Percentiles rank a stretch among this genome's conserved stretches.
Evolutionary conservation across 768 basidiomycete genomes (phyloP).

Genomic region (Macrolepiota albuminosa): DNA sequence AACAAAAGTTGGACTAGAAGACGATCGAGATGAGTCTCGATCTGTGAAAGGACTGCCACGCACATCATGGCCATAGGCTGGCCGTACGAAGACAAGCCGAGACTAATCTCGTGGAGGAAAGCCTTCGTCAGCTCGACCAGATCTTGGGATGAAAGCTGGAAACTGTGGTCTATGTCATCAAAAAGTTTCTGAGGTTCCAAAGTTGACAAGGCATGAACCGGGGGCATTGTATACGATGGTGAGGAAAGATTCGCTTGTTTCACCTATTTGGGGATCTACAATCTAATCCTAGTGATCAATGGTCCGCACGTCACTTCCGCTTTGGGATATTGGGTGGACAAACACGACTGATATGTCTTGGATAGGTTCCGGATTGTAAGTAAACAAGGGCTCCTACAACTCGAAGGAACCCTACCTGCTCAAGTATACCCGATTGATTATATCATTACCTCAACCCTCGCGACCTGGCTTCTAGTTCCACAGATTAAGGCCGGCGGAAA

Average conservation of each 20-base stretch:
- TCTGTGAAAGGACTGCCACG: conserved; percentile 17
- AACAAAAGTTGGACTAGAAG: conserved; percentile 82
- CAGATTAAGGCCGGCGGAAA: neutral
- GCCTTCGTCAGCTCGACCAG: conserved; percentile 69
- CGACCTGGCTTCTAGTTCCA: neutral
- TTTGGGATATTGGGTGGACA: conserved; percentile 16
- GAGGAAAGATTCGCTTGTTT: conserved; percentile 8
- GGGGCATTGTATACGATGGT: conserved; percentile 29
- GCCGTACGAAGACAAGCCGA: conserved; percentile 70
- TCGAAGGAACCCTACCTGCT: neutral
- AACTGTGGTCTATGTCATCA: conserved; percentile 65
- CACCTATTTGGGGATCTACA: neutral
- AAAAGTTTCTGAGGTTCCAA: conserved; percentile 46
- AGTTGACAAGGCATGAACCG: conserved; percentile 38
- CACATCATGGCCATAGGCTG: conserved; percentile 93
- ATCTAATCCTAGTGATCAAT: neutral
- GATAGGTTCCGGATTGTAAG: neutral
- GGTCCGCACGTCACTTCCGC: conserved; percentile 29
- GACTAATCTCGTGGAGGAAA: conserved; percentile 76
- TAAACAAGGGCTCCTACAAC: neutral
- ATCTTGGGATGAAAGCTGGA: conserved; percentile 55
- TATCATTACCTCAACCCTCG: neutral
- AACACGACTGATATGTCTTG: neutral
- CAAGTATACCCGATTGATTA: neutral
- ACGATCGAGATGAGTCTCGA: conserved; percentile 9